phyloP scores from a whole-genome alignment of 805 yeast genomes.

The Kockiozyma suomiensis region DNA sequence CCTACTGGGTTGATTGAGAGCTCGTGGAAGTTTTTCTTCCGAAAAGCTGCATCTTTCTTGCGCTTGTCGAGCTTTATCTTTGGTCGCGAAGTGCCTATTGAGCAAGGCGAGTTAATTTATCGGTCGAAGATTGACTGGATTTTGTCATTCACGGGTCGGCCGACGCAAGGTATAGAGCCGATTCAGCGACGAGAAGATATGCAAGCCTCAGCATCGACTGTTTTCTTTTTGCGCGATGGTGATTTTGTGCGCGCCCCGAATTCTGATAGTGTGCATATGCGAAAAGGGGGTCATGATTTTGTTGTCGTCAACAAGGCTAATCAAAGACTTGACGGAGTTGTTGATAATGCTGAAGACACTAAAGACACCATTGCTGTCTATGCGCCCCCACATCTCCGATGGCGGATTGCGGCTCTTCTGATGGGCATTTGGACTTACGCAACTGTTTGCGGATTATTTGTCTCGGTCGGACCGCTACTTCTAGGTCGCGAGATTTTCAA shows the following conservation, averaged over 20 bases:
- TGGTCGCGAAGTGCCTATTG: slow-evolving; percentile 61
- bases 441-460: slow-evolving; percentile 32
- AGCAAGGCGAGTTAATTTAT: slow-evolving; percentile 69
- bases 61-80: slow-evolving; percentile 81
- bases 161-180: slow-evolving; percentile 1
- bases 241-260: slow-evolving; percentile 83
- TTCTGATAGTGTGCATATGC: slow-evolving; percentile 71
- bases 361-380: slow-evolving; percentile 66
- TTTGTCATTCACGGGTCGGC: neutral
- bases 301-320: slow-evolving; percentile 83
- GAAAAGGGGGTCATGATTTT: slow-evolving; percentile 62
- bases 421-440: slow-evolving; percentile 52
- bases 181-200: slow-evolving; percentile 2
- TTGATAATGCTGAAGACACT: slow-evolving; percentile 49
- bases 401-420: slow-evolving; percentile 56
- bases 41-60: slow-evolving; percentile 44
- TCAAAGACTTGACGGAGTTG: slow-evolving; percentile 50
- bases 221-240: slow-evolving; percentile 80
- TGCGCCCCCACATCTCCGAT: slow-evolving; percentile 75
- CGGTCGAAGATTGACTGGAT: slow-evolving; percentile 48
- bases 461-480: slow-evolving; percentile 38
- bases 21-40: slow-evolving; percentile 40
- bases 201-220: slow-evolving; percentile 33
- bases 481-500: slow-evolving; percentile 37
- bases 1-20: slow-evolving; percentile 27